These are phyloP conservation scores for Fusarium multiceps DNA, from an alignment of 2,329 filamentous ascomycete species.

Conservation along the genomic window DNA sequence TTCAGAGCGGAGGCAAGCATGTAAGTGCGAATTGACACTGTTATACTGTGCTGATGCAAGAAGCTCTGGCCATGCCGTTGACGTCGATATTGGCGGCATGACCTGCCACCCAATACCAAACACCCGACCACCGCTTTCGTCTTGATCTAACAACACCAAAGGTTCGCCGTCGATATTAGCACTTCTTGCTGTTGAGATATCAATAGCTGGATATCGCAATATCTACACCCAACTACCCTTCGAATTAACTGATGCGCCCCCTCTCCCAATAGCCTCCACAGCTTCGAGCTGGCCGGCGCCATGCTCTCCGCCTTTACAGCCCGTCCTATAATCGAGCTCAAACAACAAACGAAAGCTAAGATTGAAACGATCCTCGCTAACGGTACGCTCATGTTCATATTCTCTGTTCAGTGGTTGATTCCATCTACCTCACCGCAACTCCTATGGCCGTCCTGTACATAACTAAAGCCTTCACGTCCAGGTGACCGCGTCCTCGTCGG, in stretches of 20 bases:
- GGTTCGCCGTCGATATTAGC: neutral
- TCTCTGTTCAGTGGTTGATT: neutral
- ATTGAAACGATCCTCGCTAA: conserved; percentile 96
- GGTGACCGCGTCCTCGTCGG: conserved; percentile 93
- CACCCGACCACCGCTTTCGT: conserved; percentile 23
- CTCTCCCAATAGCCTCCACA: conserved; percentile 45
- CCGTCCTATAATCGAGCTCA: conserved; percentile 96
- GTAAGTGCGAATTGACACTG: conserved; percentile 36
- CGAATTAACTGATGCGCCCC: conserved; percentile 48
- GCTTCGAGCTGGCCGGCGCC: conserved; percentile 60
- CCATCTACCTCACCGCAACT: neutral
- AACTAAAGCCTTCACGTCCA: conserved; percentile 49
- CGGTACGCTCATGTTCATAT: conserved; percentile 62
- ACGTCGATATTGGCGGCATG: conserved; percentile 45
- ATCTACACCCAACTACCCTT: neutral
- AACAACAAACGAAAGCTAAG: conserved; percentile 92
- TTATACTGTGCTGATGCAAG: conserved; percentile 39
- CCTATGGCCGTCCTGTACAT: neutral
- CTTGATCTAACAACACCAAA: conserved; percentile 12
- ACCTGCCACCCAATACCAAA: conserved; percentile 24
- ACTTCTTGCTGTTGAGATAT: neutral
- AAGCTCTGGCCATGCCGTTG: conserved; percentile 47
- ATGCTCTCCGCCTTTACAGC: conserved; percentile 99
- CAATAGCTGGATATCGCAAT: neutral
- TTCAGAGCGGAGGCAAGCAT: neutral